Conservation (phyloP, 2,329 filamentous ascomycete species). For the Fusarium equiseti region DNA sequence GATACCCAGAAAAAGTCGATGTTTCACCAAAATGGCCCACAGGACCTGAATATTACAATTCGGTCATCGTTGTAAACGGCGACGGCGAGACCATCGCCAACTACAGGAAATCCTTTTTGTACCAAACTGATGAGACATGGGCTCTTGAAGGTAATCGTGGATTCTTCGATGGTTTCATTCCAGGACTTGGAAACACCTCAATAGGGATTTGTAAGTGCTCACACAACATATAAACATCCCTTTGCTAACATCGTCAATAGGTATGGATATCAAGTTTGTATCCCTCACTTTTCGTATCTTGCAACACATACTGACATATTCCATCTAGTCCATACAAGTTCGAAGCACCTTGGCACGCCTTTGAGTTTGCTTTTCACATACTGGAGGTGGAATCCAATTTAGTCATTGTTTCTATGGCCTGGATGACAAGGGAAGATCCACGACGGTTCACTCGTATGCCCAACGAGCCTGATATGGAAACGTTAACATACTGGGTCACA, state of each 20-base stretch:
- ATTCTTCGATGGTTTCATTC: constrained; percentile 61
- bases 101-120: constrained; percentile 71
- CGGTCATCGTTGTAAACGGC: constrained; percentile 64
- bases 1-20: constrained; percentile 79
- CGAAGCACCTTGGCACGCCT: constrained; percentile 54
- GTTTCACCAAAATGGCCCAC: constrained; percentile 63
- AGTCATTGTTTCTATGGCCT: constrained; percentile 81
- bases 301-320: constrained; percentile 11
- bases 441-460: constrained; percentile 61
- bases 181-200: constrained; percentile 63
- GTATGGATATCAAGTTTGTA: constrained; percentile 69
- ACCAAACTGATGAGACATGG: constrained; percentile 72
- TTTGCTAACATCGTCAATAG: neutral
- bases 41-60: constrained; percentile 67
- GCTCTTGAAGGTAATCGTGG: constrained; percentile 66
- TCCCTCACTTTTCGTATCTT: neutral
- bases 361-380: constrained; percentile 66
- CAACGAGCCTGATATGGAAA: constrained; percentile 76
- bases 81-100: constrained; percentile 71
- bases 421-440: constrained; percentile 72
- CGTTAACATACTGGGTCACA: constrained; percentile 79
- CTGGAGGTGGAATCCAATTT: constrained; percentile 68
- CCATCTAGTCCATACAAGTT: constrained; percentile 53
- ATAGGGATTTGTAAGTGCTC: constrained; percentile 68
- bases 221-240: neutral